These are phyloP conservation scores for Leccinum insigne DNA, from an alignment of 1,284 basidiomycete genomes.

Conservation along the genomic window DNA sequence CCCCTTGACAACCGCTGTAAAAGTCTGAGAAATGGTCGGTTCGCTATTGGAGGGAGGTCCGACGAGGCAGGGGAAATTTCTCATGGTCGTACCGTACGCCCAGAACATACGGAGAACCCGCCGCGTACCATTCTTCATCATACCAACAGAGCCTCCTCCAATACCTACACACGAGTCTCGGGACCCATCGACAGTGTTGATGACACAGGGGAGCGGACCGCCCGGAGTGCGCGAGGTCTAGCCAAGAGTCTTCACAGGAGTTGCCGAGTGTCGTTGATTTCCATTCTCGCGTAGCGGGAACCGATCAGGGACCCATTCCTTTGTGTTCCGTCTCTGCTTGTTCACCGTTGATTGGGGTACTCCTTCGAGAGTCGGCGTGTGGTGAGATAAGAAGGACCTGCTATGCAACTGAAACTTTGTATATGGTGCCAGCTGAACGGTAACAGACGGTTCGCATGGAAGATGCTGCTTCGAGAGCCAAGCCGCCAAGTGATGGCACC, in stretches of 20 bases:
- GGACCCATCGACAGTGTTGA: neutral
- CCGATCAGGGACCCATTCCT: neutral
- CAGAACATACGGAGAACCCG: neutral
- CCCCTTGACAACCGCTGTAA: constrained; percentile 64
- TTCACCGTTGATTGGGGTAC: too few species aligned
- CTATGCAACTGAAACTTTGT: neutral
- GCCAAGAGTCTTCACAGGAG: neutral
- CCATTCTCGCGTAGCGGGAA: neutral
- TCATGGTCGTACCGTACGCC: neutral
- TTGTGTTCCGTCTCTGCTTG: too few species aligned
- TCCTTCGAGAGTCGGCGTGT: neutral
- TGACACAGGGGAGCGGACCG: neutral
- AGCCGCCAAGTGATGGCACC: neutral
- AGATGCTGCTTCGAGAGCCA: too few species aligned
- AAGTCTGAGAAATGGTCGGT: constrained; percentile 60
- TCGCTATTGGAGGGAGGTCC: neutral
- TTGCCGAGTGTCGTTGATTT: neutral
- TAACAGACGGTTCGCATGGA: neutral
- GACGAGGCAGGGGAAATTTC: neutral
- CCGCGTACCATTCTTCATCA: neutral
- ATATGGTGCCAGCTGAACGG: neutral
- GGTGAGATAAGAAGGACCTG: too few species aligned
- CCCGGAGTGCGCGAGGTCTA: neutral
- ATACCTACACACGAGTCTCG: neutral
- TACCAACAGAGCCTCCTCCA: neutral